A percentile compares a stretch with the other conserved stretches of the same genome.
Evolutionary conservation across 1,284 basidiomycete genomes (phyloP).

Genomic region (Violaceomyces palustris): DNA sequence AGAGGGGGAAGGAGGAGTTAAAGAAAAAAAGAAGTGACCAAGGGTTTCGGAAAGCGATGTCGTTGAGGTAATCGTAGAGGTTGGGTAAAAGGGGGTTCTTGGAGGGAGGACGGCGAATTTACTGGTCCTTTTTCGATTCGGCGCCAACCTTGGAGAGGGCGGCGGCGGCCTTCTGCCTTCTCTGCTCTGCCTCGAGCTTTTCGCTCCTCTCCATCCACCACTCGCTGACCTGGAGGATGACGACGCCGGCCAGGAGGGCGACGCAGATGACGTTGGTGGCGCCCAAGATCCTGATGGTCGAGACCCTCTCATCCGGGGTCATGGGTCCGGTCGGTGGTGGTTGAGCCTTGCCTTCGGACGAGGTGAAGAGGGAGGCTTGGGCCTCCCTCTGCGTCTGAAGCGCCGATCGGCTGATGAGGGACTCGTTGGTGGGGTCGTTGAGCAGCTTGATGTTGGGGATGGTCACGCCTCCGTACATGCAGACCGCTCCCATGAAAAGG

Average conservation of each 20-base stretch:
- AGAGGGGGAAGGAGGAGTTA: too few species aligned
- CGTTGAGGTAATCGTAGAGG: too few species aligned
- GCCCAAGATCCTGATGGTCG: slow-evolving; percentile 38
- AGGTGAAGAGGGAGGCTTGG: slow-evolving; percentile 10
- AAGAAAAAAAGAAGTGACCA: too few species aligned
- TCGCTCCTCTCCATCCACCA: slow-evolving; percentile 42
- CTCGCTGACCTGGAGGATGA: slow-evolving; percentile 42
- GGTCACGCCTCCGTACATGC: slow-evolving; percentile 45
- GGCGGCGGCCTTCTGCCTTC: slow-evolving; percentile 13
- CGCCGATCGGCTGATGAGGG: slow-evolving; percentile 26
- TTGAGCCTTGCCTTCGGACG: background rate
- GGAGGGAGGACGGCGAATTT: too few species aligned
- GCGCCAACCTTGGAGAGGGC: slow-evolving; percentile 4
- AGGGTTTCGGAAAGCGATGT: too few species aligned
- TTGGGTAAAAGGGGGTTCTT: too few species aligned
- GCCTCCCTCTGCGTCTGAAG: slow-evolving; percentile 31
- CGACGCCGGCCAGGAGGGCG: slow-evolving; percentile 38
- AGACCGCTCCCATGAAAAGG: slow-evolving; percentile 42
- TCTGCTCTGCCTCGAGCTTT: slow-evolving; percentile 18
- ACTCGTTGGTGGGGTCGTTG: slow-evolving; percentile 36
- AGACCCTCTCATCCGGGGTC: slow-evolving; percentile 29
- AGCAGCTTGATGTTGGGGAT: slow-evolving; percentile 47
- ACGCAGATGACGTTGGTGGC: slow-evolving; percentile 47
- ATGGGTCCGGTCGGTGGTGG: slow-evolving; percentile 25
- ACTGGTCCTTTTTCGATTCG: background rate